phyloP scores from a whole-genome alignment of 371 early-diverging fungal genomes.

The Capillidium rhysosporum region DNA sequence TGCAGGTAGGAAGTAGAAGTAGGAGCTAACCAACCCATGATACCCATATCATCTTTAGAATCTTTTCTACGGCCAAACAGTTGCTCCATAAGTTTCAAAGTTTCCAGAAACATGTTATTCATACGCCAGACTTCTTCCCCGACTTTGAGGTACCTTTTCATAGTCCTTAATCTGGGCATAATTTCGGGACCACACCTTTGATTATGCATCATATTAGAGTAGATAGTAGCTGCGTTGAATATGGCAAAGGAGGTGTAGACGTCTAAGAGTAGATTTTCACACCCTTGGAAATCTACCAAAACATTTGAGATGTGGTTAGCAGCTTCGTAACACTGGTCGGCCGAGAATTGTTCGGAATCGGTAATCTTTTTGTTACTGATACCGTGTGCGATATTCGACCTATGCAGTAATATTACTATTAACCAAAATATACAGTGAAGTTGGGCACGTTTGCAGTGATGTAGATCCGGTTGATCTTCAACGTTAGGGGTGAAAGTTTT shows the following conservation, averaged over 20 bases:
- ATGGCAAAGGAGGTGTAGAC: constrained; percentile 4
- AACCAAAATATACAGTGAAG: constrained; percentile 1
- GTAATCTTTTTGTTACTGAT: background rate
- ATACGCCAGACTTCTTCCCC: background rate
- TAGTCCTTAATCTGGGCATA: background rate
- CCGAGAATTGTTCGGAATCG: background rate
- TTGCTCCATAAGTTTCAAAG: background rate
- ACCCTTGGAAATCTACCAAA: background rate
- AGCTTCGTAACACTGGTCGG: constrained; percentile 1
- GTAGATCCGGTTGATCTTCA: background rate
- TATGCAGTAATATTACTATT: constrained; percentile 2
- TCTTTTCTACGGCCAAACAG: background rate
- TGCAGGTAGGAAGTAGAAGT: constrained; percentile 4
- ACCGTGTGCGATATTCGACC: constrained; percentile 5
- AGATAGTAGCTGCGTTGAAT: constrained; percentile 6
- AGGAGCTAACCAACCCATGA: background rate
- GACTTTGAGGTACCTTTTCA: background rate
- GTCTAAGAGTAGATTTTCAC: background rate
- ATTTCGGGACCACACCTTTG: background rate
- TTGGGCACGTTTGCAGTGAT: background rate
- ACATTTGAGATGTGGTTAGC: background rate
- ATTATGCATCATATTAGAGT: background rate
- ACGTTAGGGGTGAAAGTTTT: background rate
- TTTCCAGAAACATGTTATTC: constrained; percentile 6
- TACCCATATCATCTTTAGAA: background rate